Evolutionary conservation across 495 filamentous ascomycete genomes (phyloP).

Genomic region (Pseudevernia furfuracea): DNA sequence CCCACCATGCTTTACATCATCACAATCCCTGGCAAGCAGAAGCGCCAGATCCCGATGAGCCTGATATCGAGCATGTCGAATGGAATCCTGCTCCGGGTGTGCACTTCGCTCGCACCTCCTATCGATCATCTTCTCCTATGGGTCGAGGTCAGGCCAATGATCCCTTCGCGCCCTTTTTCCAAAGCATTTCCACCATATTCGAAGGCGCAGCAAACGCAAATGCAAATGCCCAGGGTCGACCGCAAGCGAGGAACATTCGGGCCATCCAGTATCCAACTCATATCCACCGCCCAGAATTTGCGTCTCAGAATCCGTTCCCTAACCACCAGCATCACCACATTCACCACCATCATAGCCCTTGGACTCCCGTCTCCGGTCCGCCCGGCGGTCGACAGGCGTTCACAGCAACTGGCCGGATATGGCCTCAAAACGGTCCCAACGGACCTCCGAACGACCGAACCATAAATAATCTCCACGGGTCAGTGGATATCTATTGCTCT

Average conservation of each 20-base stretch:
- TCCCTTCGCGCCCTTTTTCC: conserved; percentile 18
- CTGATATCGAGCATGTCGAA: conserved; percentile 33
- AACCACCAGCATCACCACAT: conserved; percentile 13
- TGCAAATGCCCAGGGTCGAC: neutral
- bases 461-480: conserved; percentile 10
- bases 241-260: neutral
- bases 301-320: conserved; percentile 8
- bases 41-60: conserved; percentile 36
- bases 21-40: conserved; percentile 30
- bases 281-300: conserved; percentile 3
- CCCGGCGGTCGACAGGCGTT: conserved; percentile 11
- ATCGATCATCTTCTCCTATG: conserved; percentile 13
- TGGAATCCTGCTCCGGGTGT: conserved; percentile 34
- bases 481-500: neutral
- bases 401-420: conserved; percentile 11
- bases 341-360: conserved; percentile 15
- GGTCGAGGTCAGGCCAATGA: conserved; percentile 20
- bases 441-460: conserved; percentile 3
- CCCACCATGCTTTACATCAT: conserved; percentile 27
- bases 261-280: neutral
- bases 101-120: conserved; percentile 29
- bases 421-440: conserved; percentile 12
- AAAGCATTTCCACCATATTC: conserved; percentile 18
- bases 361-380: conserved; percentile 6
- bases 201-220: conserved; percentile 17